phyloP scores from a whole-genome alignment of 192 early-diverging fungal genomes.

The Linderina pennispora region DNA sequence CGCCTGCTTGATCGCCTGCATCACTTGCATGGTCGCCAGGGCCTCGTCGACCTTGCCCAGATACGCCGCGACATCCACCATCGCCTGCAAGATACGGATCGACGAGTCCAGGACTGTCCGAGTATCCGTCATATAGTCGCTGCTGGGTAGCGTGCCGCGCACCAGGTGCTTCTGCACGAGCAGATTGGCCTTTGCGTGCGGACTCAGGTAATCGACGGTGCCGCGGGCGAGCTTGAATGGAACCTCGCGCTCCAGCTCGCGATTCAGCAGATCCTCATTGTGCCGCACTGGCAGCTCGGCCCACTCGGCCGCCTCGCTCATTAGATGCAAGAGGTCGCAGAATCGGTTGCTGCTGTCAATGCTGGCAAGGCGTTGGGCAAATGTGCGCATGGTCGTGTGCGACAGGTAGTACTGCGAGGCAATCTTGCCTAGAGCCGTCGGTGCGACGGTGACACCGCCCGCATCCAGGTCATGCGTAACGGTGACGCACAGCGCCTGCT shows the following conservation, averaged over 20 bases:
- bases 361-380: constrained; percentile 53
- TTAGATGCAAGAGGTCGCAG: constrained; percentile 64
- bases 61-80: constrained; percentile 82
- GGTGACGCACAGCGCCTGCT: constrained; percentile 64
- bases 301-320: constrained; percentile 84
- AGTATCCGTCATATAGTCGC: constrained; percentile 90
- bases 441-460: constrained; percentile 38
- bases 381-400: constrained; percentile 69
- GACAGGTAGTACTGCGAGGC: constrained; percentile 91
- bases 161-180: constrained; percentile 85
- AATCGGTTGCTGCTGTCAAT: constrained; percentile 43
- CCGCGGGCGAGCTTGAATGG: constrained; percentile 55
- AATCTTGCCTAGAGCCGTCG: constrained; percentile 75
- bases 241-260: constrained; percentile 67
- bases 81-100: constrained; percentile 89
- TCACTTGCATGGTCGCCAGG: constrained; percentile 70
- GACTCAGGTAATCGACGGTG: constrained; percentile 61
- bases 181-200: constrained; percentile 87
- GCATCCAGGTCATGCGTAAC: constrained; percentile 33
- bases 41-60: constrained; percentile 59
- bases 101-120: constrained; percentile 86
- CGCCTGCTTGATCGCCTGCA: constrained; percentile 93
- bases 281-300: constrained; percentile 89
- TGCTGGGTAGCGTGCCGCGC: constrained; percentile 71
- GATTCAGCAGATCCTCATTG: constrained; percentile 90